Evolutionary conservation across 495 filamentous ascomycete species (phyloP), one percentile per base, ranked within the genome.

Genomic region (Podospora didyma): DNA sequence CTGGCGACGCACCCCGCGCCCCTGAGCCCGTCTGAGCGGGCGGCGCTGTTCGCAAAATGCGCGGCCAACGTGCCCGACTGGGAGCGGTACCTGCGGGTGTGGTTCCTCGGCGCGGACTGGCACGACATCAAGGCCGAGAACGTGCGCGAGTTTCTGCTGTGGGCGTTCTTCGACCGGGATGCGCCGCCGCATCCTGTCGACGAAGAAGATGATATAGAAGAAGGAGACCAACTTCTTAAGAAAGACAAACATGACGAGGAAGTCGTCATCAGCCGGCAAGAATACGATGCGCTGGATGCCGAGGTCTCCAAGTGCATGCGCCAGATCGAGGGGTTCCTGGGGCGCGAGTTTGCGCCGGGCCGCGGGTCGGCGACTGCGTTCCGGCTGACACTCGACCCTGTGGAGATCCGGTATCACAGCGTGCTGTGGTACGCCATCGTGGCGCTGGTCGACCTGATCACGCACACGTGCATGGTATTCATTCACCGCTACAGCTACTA

Each of bases 111-210:
- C 26, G 82, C 84, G n/a, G 69, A 76, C 34, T 37, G 68, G n/a
- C 65, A 69, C 4, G 79, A 86, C n/a, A 83, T 90, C 50, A 76
- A 77, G 50, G 69, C 78, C 22, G 86, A 87, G 37, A 88, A 89
- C 61, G 66, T 89, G 48, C 81, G 80, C 56, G 83, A 86, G 44
- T 88, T 86, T 59, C 64, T 84, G 44, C 65, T 77, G 24, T 88
- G 85, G 86, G 84, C 81, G 3, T 83, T 88, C 63, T 79, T 83
- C 54, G 79, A 83, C 59, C 63, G 65, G 34, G 69, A 64, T 22
- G 41, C 22, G 61, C 12, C 58, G 65, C 46, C 54, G 9, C 9
- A 12, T 9, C 26, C 26, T 9, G 26, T 3, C 26, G 9, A 9
- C 26, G 9, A 9, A 3, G 9, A 4, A 3, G 9, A 9, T 31